Evolutionary conservation across 2,329 filamentous ascomycete species (phyloP).

Genomic region (Diplodia corticola): DNA sequence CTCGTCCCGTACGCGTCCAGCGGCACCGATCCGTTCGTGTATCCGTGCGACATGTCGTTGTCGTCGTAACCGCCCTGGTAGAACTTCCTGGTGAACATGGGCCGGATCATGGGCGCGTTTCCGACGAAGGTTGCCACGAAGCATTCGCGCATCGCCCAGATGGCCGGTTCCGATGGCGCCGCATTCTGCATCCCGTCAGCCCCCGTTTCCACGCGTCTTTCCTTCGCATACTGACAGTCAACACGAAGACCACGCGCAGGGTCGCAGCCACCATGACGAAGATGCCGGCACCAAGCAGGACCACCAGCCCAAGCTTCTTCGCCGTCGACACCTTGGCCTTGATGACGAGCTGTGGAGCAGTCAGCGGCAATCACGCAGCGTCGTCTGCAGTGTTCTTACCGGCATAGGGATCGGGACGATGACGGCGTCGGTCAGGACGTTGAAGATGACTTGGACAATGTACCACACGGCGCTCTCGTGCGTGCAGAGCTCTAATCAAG

Average conservation of each 20-base stretch:
- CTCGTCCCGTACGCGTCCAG: background rate
- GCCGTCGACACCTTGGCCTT: constrained; percentile 32
- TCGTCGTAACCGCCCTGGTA: constrained; percentile 10
- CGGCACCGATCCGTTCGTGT: background rate
- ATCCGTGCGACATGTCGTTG: constrained; percentile 1
- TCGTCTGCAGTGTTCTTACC: background rate
- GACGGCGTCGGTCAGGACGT: constrained; percentile 37
- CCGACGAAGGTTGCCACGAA: constrained; percentile 42
- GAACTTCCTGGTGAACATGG: constrained; percentile 27
- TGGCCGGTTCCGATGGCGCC: constrained; percentile 28
- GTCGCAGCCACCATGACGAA: constrained; percentile 38
- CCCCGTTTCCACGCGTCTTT: background rate
- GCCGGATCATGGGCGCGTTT: constrained; percentile 40
- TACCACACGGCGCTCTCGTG: constrained; percentile 38
- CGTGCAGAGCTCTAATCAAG: constrained; percentile 31
- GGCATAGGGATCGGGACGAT: constrained; percentile 42
- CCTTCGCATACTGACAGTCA: constrained; percentile 30
- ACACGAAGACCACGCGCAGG: constrained; percentile 33
- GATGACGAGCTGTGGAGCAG: constrained; percentile 28
- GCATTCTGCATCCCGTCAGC: constrained; percentile 14
- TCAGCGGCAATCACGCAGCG: background rate
- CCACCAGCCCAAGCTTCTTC: constrained; percentile 34
- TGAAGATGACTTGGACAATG: constrained; percentile 37
- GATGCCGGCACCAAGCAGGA: constrained; percentile 38
- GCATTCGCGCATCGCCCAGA: constrained; percentile 45